These are phyloP conservation scores for Boletellus ananas DNA, from an alignment of 768 basidiomycete genomes.

Conservation along the genomic window DNA sequence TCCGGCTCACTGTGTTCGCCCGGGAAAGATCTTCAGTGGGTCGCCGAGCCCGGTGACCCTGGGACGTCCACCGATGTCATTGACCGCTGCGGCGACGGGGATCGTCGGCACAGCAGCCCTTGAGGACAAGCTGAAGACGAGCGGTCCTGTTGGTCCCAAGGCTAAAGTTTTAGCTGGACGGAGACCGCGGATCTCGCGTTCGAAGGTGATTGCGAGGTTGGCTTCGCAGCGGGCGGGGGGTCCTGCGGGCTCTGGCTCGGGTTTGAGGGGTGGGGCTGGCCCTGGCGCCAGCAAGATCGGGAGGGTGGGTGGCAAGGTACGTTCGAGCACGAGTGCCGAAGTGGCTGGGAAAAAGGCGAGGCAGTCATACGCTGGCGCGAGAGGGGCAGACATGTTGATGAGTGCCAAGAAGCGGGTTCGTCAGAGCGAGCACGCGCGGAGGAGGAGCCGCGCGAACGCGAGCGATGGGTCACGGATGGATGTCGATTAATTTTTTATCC, in stretches of 20 bases:
- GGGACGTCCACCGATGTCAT: slow-evolving; percentile 23
- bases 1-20: slow-evolving; percentile 9
- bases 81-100: slow-evolving; percentile 29
- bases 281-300: slow-evolving; percentile 1
- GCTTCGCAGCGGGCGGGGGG: slow-evolving; percentile 62
- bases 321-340: slow-evolving; percentile 52
- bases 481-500: slow-evolving; percentile 8
- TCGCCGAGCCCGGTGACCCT: slow-evolving; percentile 37
- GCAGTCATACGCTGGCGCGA: slow-evolving; percentile 23
- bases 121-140: slow-evolving; percentile 4
- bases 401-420: slow-evolving; percentile 71
- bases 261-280: background rate
- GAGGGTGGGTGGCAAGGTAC: slow-evolving; percentile 30
- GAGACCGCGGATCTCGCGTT: slow-evolving; percentile 77
- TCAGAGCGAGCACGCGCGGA: slow-evolving; percentile 70
- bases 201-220: slow-evolving; percentile 72
- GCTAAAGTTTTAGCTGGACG: slow-evolving; percentile 40
- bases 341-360: slow-evolving; percentile 20
- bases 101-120: slow-evolving; percentile 15
- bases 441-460: slow-evolving; percentile 40
- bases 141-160: slow-evolving; percentile 19
- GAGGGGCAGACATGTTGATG: slow-evolving; percentile 43
- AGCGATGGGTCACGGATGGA: slow-evolving; percentile 14
- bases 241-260: slow-evolving; percentile 11
- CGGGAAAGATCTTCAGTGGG: slow-evolving; percentile 50